phyloP scores from a whole-genome alignment of 1,284 basidiomycete species.

The Sanguinoderma infundibulare region DNA sequence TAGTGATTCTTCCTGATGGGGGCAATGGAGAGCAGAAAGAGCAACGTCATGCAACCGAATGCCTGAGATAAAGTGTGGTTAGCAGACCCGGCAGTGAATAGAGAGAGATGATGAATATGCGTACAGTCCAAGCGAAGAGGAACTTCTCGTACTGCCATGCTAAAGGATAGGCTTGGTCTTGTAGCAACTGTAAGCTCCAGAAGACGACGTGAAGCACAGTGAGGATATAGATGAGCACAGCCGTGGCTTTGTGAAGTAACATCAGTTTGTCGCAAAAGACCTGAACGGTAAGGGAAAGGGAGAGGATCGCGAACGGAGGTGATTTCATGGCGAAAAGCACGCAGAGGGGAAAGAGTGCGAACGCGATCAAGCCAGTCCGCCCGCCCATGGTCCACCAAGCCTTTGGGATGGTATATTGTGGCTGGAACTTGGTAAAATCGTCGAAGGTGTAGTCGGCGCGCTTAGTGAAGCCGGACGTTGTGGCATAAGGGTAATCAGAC shows the following conservation, averaged over 20 bases:
- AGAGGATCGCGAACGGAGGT: conserved; percentile 81
- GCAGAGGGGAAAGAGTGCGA: conserved; percentile 78
- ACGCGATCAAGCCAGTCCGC: conserved; percentile 78
- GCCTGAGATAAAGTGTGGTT: conserved; percentile 45
- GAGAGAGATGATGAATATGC: conserved; percentile 33
- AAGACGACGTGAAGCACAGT: conserved; percentile 71
- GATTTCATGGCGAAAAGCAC: conserved; percentile 83
- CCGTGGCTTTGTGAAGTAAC: conserved; percentile 75
- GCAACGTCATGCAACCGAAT: conserved; percentile 70
- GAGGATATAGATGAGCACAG: conserved; percentile 76
- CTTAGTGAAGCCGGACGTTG: conserved; percentile 35
- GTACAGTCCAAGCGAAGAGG: conserved; percentile 73
- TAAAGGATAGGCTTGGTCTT: conserved; percentile 63
- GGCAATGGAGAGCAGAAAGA: conserved; percentile 67
- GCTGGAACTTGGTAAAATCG: conserved; percentile 41
- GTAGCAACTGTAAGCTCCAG: conserved; percentile 77
- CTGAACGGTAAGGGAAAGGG: conserved; percentile 71
- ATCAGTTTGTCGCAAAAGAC: conserved; percentile 81
- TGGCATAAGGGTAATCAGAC: conserved; percentile 17
- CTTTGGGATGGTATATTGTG: conserved; percentile 70
- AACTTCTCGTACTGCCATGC: conserved; percentile 76
- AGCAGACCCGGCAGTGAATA: neutral
- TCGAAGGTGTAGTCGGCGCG: conserved; percentile 34
- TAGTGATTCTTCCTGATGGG: conserved; percentile 73
- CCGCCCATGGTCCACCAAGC: conserved; percentile 81